Percentiles rank a stretch among this genome's conserved stretches.
Evolutionary conservation across 225 moss, liverwort and hornwort genomes (phyloP).

Genomic region (Pseudoscleropodium purum): DNA sequence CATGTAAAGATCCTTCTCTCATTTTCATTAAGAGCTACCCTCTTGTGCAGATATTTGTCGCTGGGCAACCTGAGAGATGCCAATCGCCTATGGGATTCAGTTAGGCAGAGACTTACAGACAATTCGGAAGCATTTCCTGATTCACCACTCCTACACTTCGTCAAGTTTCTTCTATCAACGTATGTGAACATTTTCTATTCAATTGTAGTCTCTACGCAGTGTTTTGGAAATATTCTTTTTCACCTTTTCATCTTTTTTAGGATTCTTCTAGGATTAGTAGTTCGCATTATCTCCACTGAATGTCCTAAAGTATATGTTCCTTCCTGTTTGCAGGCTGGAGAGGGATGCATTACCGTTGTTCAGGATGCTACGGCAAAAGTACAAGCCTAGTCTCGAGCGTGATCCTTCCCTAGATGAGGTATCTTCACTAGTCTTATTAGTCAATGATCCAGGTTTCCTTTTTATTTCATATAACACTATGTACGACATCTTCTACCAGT

Average conservation of each 20-base stretch:
- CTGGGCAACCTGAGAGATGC: conserved; percentile 86
- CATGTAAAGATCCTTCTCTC: not conserved
- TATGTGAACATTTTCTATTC: conserved; percentile 17
- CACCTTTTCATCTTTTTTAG: not conserved
- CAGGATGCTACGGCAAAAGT: conserved; percentile 84
- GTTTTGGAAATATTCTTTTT: not conserved
- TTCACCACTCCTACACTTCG: conserved; percentile 74
- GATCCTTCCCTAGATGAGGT: conserved; percentile 94
- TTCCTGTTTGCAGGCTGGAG: conserved; percentile 53
- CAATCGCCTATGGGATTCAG: conserved; percentile 46
- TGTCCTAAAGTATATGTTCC: not conserved
- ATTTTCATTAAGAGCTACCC: not conserved
- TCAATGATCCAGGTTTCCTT: not conserved
- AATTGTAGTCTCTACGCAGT: not conserved
- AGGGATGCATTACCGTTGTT: conserved; percentile 91
- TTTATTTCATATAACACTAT: not conserved
- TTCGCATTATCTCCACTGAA: not conserved
- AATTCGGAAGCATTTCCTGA: conserved; percentile 57
- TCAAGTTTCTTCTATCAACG: conserved; percentile 82
- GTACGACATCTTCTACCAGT: not conserved
- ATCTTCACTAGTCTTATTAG: not conserved
- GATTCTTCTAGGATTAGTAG: not conserved
- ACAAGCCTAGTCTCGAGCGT: conserved; percentile 90
- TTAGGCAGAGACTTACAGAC: conserved; percentile 35
- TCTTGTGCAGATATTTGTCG: conserved; percentile 65